Base-by-base conservation (phyloP, 2,329 filamentous ascomycete genomes). In the Chrysoporthe cubensis region DNA sequence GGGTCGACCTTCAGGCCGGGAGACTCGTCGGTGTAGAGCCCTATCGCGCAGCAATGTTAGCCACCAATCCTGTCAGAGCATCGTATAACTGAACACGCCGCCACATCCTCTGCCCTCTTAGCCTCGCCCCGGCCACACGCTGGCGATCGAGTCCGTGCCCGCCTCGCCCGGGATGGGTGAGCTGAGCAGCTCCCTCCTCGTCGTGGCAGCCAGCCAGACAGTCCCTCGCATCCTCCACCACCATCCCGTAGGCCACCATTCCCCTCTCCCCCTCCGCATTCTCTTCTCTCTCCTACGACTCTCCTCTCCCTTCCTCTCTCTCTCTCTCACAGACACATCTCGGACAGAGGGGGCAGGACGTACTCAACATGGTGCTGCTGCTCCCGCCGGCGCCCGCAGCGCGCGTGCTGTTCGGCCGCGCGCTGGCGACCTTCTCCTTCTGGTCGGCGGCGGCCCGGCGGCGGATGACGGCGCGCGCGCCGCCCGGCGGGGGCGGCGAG, bases 291-390 rank as follows among this genome's bases (percentile, higher is more conserved):
- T 3, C 18, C 1, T 18, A n/a, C 14, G 18, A 18, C 21, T 4
- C 48, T 46, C 21, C 3, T 8, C 13, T 34, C 40, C 40, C 46
- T 13, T 6, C 21, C 40, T 7, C 1, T 4, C 57, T 46, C 40
- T 11, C 32, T n/a, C 40, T 21, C 21, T 21, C 21, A 21, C n/a
- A 26, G 2, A 26, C 21, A 11, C n/a, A 6, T 18, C 13, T 32
- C n/a, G n/a, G 11, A 61, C 18, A 34, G 4, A 34, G 9, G 9
- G 9, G 34, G 16, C 16, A 57, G 3, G 34, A 61, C 59, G 11
- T 91, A 93, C 94, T 95, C 84, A 99, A 86, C 96, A 99, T 99
- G 64, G 96, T 99, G 84, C 93, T 97, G 81, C 91, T 97, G 79
- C 94, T 97, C 73, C 96, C 96, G 73, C 96, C 96, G 21, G 96